Evolutionary conservation across 2,329 filamentous ascomycete species (phyloP), one percentile per base, ranked within the genome.

Genomic region (Dactylellina cionopaga): DNA sequence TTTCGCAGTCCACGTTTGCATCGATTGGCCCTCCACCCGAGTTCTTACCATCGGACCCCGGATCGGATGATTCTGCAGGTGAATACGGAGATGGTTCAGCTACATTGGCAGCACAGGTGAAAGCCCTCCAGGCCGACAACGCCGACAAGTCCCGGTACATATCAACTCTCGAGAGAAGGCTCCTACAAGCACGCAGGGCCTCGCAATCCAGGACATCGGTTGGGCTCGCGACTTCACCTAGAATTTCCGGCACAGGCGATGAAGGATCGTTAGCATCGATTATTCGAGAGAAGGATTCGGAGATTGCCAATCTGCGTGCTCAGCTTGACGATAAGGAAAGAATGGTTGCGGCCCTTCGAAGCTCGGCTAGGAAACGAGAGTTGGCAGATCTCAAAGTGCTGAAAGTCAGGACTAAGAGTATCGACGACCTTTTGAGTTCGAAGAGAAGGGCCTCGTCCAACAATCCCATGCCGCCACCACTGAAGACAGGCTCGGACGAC

Each of bases 101-200:
- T 5, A 92, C 90, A 22, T 81, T 96, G 51, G 83, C 89, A 43
- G 87, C 91, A n/a, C 95, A 97, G 79, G 92, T 97, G 76, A 88
- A 89, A 52, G 91, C 96, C n/a, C 82, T 99, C 49, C 95, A 96
- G 80, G 88, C 92, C n/a, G 95, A 99, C 80, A 85, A 99, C 47
- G 87, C 87, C n/a, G 95, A 99, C 81, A 97, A 96, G 83, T 98
- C 95, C 77, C 90, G 95, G 29, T 99, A 99, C 80, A 98, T 98
- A 76, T 86, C 90, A 25, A 98, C 95, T 0, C 82, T 99, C 10
- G 95, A 99, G 82, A 96, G 96, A 81, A 88, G 95, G 24, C 83
- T 99, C 1, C 84, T 98, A 31, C 95, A 99, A 78, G 95, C 95
- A 35, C 86, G 95, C 39, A 86, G 94, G 49, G 92, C 92, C 0